Base-by-base conservation (phyloP, 2,329 filamentous ascomycete species). In the Penicillium sp. region DNA sequence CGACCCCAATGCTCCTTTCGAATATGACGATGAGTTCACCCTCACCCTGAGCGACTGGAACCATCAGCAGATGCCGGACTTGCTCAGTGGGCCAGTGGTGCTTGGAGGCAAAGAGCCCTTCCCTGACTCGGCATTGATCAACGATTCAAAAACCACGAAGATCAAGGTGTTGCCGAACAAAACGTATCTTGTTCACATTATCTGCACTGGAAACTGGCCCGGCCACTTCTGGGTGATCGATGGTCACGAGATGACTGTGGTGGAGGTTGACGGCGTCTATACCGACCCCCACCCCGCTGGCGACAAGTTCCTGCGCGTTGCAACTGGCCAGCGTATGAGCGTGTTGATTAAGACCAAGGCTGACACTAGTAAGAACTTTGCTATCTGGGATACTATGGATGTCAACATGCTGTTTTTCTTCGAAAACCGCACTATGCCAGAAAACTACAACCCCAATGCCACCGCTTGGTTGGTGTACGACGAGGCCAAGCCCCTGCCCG, bases 21-120 rank as follows among this genome's bases (percentile, higher is more conserved):
- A 82, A 21, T 86, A 84, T 56, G 85, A 89, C 50, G 80, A 88
- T 56, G 87, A 90, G 73, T 67, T 86, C 25, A 76, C 87, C 8
- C 66, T 91, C 27, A 88, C 86, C 0, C 75, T 90, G 19, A 87
- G 86, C 0, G 88, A 91, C 71, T 86, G 88, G 88, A 90, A 91
- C 66, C 88, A 91, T 58, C 74, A 81, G 23, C 75, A 85, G 64
- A 83, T 85, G 76, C 74, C 77, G 0, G 68, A 69, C 2, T 73
- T 86, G 3, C 73, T 82, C 46, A 68, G 74, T 3, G 57, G 43
- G 60, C 70, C 83, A 45, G 80, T 74, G 50, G 62, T 76, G 41
- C 69, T 77, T 6, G 77, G 75, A n/a, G 84, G 84, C 10, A 75
- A 77, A 3, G 81, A 89, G 67, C 87, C 88, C 0, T 81, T 91